Evolutionary conservation across 208 protist species (phyloP), one percentile per base, ranked within the genome.

Genomic region (Leishmania lainsoni): DNA sequence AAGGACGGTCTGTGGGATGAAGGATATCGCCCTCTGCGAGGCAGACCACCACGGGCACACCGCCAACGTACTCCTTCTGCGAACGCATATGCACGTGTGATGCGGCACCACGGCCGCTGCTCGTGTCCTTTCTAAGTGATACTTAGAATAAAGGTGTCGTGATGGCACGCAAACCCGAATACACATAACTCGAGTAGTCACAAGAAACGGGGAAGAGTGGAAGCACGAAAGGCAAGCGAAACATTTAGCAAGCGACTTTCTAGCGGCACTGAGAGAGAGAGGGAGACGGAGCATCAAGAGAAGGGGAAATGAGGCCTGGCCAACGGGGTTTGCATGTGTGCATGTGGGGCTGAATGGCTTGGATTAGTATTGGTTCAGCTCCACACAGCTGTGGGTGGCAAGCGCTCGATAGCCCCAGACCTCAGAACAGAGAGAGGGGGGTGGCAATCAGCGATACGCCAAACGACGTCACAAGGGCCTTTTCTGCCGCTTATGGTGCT

Each of bases 11-110:
- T 9, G 82, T 76, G 8, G 81, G 70, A n/a, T 87, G 80, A 14
- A 87, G 75, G 20, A 89, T 80, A 71, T 94, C 90, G 9, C 81
- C 82, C 1, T 90, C 86, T 48, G 83, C 89, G 66, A 96, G 88
- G 71, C 78, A 87, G 12, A 96, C 90, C n/a, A 96, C 86, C 39
- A 93, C 78, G 17, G 91, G 88, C 1, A 96, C 81, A 3, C 85
- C 86, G 3, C 92, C 92, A 16, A 89, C 75, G 78, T 90, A 93
- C 65, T 86, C 81, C n/a, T 79, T 79, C 12, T 32, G 42, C 10
- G 80, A 77, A 4, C 81, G 88, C 80, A 87, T 87, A 3, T 20
- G 16, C 35, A 39, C 72, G n/a, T 3, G 8, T 1, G 45, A 49
- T 48, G 22, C 49, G 63, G 63, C 22, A n/a, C 48, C 14, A 39